Evolutionary conservation across 352 stramenopile species (phyloP).

Genomic region (Phytophthora citricola): DNA sequence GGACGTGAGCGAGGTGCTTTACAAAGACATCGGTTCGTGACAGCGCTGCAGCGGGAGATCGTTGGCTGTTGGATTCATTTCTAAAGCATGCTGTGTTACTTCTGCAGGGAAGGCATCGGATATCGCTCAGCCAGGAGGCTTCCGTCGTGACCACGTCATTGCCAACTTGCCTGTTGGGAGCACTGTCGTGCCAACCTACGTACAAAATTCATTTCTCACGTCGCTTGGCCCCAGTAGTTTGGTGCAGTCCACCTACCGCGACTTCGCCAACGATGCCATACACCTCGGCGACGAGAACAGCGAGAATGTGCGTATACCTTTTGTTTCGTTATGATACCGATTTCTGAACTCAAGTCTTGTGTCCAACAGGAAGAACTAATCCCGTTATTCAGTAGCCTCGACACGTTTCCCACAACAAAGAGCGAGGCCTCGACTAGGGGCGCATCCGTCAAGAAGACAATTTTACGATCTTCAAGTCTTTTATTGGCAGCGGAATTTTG

Average conservation of each 20-base stretch:
- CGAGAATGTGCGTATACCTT: constrained; percentile 30
- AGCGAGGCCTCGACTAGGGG: constrained; percentile 33
- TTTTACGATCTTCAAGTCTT: constrained; percentile 76
- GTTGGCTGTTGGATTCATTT: background rate
- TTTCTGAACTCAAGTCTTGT: background rate
- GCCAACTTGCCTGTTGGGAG: constrained; percentile 23
- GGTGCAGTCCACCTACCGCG: constrained; percentile 48
- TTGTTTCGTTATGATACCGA: background rate
- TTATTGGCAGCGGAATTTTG: constrained; percentile 69
- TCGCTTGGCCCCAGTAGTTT: constrained; percentile 40
- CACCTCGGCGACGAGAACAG: constrained; percentile 50
- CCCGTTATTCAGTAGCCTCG: constrained; percentile 22
- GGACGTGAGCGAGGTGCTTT: constrained; percentile 52
- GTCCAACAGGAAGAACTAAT: constrained; percentile 26
- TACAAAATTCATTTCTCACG: constrained; percentile 49
- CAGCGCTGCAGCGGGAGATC: background rate
- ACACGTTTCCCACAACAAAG: constrained; percentile 9
- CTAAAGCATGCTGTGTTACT: constrained; percentile 1
- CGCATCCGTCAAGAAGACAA: constrained; percentile 45
- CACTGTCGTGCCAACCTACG: constrained; percentile 28
- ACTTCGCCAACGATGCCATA: constrained; percentile 48
- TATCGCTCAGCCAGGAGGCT: constrained; percentile 50
- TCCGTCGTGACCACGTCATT: constrained; percentile 58
- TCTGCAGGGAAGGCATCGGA: constrained; percentile 50
- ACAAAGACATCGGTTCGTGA: constrained; percentile 54